Evolutionary conservation across 192 early-diverging fungal genomes (phyloP), one percentile per base, ranked within the genome.

Genomic region (Backusella tarrabulga): DNA sequence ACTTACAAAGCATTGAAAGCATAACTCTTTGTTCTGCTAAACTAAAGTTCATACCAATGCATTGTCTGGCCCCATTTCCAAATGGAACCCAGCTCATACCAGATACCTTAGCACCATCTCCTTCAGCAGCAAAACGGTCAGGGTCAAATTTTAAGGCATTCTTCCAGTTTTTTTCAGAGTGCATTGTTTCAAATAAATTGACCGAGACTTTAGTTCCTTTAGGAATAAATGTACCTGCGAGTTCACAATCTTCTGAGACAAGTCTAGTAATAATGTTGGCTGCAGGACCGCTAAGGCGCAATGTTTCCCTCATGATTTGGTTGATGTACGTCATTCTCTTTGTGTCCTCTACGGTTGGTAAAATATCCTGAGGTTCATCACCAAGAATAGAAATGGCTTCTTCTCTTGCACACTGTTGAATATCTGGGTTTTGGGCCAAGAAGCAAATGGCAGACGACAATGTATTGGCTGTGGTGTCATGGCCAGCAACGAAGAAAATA

Each of bases 1-100:
- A 76, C 75, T 72, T 76, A 80, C 79, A 46, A 67, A 76, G 87
- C 79, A 90, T 88, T 8, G 87, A 68, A 9, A 90, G 79, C 17
- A 86, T 79, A 6, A 91, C 83, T 12, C 84, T 80, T 78, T 88
- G 88, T 77, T 91, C 89, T 11, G 86, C 74, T 29, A 92, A 77
- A 21, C 84, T 82, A 73, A 91, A 92, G 73, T 88, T 88, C 87
- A 87, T 88, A 50, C 88, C 91, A n/a, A 91, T 83, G 76, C 88
- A 91, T 82, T 88, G 83, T 38, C 87, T 85, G 19, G 81, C 71
- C 4, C 91, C 91, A n/a, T 83, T 80, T 70, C 89, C 85, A 72
- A 92, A 92, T 15, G 91, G 83, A 26, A 90, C 63, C 74, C 82
- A 91, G 3, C 81, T 21, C 46, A 74, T 32, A 3, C 46, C 46